Evolutionary conservation across 805 yeast species (phyloP), one percentile per base, ranked within the genome.

Genomic region (Suhomyces faveliae): DNA sequence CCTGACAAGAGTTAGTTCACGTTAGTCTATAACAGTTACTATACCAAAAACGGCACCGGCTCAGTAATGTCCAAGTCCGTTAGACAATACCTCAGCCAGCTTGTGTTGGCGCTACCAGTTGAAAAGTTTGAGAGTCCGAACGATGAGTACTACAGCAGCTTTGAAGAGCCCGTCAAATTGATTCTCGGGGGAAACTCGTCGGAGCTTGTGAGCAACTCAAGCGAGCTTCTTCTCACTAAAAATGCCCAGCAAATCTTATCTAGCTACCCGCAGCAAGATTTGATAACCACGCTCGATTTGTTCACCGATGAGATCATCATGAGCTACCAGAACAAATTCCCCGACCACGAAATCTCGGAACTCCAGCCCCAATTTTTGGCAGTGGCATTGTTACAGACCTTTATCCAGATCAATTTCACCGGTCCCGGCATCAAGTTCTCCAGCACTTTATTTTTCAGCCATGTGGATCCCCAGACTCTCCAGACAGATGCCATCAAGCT

Each of bases 331-430:
- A 43, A 29, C n/a, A 42, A 45, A n/a, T 53, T 53, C 38, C 46
- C 46, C 5, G 50, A 51, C 7, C 33, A 33, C 6, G 49, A 45
- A 8, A 19, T 56, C 4, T 60, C 56, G 3, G 21, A 29, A 1
- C 19, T 62, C 13, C 64, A 65, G 37, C 52, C 64, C 27, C 74
- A 66, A 42, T 48, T 70, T n/a, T 39, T 77, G 13, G 87, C 88
- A 2, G 74, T 88, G 50, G 75, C 85, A 1, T 66, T 81, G 3
- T 67, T 89, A 21, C 90, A 89, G 60, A 61, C 79, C 1, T 91
- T 86, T 60, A 68, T 87, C 12, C 95, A 89, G 62, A 66, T 78
- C 43, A 91, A 91, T 63, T 88, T 77, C 64, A 88, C 96, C 0
- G 97, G 97, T 7, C 97, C 97, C 4, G 75, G 78, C 21, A 58